A percentile compares a stretch with the other conserved stretches of the same genome.
Conservation (phyloP, 768 basidiomycete species). For the Suillus clintonianus region DNA sequence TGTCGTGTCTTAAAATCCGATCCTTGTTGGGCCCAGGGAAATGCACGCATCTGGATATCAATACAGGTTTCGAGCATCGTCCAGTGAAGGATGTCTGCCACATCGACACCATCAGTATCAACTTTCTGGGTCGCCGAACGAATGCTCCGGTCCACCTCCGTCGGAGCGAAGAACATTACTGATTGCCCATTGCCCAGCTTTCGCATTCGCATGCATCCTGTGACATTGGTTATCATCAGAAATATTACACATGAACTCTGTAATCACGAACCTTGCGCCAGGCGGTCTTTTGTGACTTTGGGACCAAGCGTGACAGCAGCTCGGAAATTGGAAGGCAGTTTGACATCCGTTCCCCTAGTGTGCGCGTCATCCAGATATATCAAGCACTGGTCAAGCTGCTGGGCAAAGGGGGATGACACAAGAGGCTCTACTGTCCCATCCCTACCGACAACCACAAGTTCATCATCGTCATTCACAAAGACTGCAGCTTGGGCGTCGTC, state of each 20-base stretch:
- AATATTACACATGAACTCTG: background rate
- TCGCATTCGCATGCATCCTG: constrained; percentile 58
- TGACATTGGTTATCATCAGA: background rate
- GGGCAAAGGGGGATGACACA: background rate
- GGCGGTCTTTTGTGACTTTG: constrained; percentile 50
- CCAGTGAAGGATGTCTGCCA: constrained; percentile 45
- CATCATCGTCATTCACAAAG: background rate
- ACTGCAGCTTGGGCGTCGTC: background rate
- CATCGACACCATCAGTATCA: background rate
- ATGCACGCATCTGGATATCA: constrained; percentile 39
- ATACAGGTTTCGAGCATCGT: constrained; percentile 45
- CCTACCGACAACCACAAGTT: background rate
- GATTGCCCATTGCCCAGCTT: constrained; percentile 49
- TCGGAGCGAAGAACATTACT: constrained; percentile 47
- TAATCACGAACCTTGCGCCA: background rate
- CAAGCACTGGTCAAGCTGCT: background rate
- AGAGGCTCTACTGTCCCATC: background rate
- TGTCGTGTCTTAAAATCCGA: constrained; percentile 18
- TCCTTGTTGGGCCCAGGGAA: constrained; percentile 45
- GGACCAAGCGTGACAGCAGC: constrained; percentile 52
- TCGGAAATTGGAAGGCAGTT: constrained; percentile 39
- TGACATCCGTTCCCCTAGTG: constrained; percentile 24
- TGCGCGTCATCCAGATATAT: background rate
- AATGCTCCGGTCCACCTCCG: constrained; percentile 40
- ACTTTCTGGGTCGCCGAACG: constrained; percentile 23